A percentile compares a stretch with the other conserved stretches of the same genome.
Evolutionary conservation across 2,329 filamentous ascomycete species (phyloP).

Genomic region (Nectriaceae sp.): DNA sequence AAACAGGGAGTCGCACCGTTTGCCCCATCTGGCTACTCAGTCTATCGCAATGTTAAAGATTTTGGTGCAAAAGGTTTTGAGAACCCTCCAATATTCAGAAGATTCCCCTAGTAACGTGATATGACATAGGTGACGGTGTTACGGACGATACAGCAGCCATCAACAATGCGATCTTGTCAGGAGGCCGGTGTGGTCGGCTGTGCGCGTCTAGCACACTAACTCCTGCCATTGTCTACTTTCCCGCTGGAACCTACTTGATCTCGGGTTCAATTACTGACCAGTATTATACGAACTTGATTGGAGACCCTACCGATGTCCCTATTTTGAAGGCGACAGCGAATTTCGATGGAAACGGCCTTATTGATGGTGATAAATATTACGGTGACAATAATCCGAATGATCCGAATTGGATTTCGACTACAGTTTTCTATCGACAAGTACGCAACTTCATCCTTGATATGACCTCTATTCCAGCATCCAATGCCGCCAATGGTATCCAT

Average conservation of each 20-base stretch:
- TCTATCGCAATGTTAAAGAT: constrained; percentile 41
- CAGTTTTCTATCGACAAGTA: constrained; percentile 60
- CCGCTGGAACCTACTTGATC: constrained; percentile 57
- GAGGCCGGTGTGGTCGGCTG: constrained; percentile 34
- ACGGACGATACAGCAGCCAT: constrained; percentile 60
- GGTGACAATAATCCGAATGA: constrained; percentile 51
- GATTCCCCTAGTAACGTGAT: not conserved
- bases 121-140: constrained; percentile 23
- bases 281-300: constrained; percentile 63
- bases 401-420: not conserved
- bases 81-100: no score
- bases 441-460: constrained; percentile 66
- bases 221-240: constrained; percentile 30
- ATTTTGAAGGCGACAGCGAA: constrained; percentile 53
- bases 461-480: constrained; percentile 29
- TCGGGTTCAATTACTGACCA: constrained; percentile 60
- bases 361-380: constrained; percentile 44
- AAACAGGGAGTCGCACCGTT: constrained; percentile 71
- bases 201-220: constrained; percentile 33
- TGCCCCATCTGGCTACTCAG: constrained; percentile 31
- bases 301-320: constrained; percentile 52
- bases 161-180: constrained; percentile 42
- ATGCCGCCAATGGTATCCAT: constrained; percentile 50
- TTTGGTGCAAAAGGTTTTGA: constrained; percentile 33
- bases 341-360: constrained; percentile 58